Conservation (phyloP, 2,329 filamentous ascomycete species). For the Xylaria sp. region DNA sequence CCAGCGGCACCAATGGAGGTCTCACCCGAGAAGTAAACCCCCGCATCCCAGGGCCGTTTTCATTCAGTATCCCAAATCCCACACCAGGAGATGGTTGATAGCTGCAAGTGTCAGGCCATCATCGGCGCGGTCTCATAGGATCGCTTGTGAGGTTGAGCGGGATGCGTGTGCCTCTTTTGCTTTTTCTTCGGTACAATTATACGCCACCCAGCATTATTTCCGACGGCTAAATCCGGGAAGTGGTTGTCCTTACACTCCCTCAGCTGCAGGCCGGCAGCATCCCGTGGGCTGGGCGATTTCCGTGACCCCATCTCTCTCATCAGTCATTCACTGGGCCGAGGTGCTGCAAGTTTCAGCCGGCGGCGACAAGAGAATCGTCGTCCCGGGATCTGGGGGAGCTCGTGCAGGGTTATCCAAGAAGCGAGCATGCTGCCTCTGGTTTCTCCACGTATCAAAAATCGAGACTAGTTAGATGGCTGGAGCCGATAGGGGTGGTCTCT, state of each 20-base stretch:
- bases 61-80: constrained; percentile 3
- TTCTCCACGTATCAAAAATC: constrained; percentile 7
- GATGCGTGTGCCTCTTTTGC: constrained; percentile 1
- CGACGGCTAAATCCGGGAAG: constrained; percentile 30
- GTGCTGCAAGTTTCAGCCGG: constrained; percentile 8
- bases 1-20: background rate
- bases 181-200: background rate
- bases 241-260: background rate
- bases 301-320: background rate
- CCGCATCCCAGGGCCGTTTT: constrained; percentile 12
- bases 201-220: constrained; percentile 21
- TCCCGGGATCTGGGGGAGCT: constrained; percentile 3
- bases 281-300: constrained; percentile 5
- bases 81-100: constrained; percentile 7
- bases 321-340: constrained; percentile 3
- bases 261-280: constrained; percentile 1
- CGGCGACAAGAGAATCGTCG: background rate
- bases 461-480: background rate
- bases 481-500: background rate
- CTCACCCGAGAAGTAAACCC: constrained; percentile 7
- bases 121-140: background rate
- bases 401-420: constrained; percentile 9
- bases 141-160: constrained; percentile 1
- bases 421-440: background rate
- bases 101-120: constrained; percentile 12